phyloP scores from a whole-genome alignment of 1,284 basidiomycete species.

The Apiotrichum mycotoxinovorans region DNA sequence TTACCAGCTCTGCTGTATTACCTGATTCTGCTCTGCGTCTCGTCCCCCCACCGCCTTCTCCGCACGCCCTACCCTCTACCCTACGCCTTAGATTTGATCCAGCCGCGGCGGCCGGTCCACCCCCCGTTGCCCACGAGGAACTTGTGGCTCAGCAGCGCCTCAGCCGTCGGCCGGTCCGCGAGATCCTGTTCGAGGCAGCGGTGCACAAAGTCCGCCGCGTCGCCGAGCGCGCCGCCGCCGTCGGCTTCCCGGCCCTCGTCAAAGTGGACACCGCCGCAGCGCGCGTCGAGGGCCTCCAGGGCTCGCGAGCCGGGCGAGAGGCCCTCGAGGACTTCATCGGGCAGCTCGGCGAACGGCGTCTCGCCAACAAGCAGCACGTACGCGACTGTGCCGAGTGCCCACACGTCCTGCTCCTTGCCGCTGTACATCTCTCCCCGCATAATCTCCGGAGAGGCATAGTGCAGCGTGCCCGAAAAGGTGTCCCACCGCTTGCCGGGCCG shows the following conservation, averaged over 20 bases:
- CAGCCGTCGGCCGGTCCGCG: slow-evolving; percentile 43
- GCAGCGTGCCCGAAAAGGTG: slow-evolving; percentile 78
- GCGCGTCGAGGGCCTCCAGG: slow-evolving; percentile 30
- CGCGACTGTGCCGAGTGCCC: slow-evolving; percentile 96
- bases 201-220: slow-evolving; percentile 48
- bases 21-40: neutral
- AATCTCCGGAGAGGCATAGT: slow-evolving; percentile 97
- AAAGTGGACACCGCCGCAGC: slow-evolving; percentile 33
- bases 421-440: slow-evolving; percentile 88
- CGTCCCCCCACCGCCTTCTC: neutral
- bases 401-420: slow-evolving; percentile 95
- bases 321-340: slow-evolving; percentile 44
- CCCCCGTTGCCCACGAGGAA: slow-evolving; percentile 41
- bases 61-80: neutral
- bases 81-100: slow-evolving; percentile 23
- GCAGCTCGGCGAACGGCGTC: slow-evolving; percentile 72
- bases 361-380: slow-evolving; percentile 95
- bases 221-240: slow-evolving; percentile 43
- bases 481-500: slow-evolving; percentile 93
- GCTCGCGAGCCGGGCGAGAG: slow-evolving; percentile 31
- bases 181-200: slow-evolving; percentile 43
- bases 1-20: neutral
- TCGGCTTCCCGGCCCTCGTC: slow-evolving; percentile 43
- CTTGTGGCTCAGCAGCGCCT: slow-evolving; percentile 39
- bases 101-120: slow-evolving; percentile 43